Evolutionary conservation across 192 early-diverging fungal species (phyloP).

Genomic region (Backusella luteola): DNA sequence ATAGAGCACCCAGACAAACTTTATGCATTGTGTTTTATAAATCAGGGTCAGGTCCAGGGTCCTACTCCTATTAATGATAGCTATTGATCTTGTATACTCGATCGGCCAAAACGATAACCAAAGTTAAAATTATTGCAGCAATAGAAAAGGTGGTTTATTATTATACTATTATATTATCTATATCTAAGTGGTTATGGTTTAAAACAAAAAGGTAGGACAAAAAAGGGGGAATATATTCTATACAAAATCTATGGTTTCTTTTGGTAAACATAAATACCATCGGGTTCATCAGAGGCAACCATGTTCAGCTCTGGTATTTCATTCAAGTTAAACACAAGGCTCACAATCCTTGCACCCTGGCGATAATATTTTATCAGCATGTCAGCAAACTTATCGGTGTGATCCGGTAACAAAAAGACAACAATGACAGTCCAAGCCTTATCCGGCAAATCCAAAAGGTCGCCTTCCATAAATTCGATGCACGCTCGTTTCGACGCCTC

Average conservation of each 20-base stretch:
- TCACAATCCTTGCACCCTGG: conserved; percentile 48
- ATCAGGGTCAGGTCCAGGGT: too few species aligned
- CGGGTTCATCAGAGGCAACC: conserved; percentile 37
- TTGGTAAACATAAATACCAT: conserved; percentile 51
- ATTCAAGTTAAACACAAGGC: conserved; percentile 50
- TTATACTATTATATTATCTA: too few species aligned
- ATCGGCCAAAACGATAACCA: too few species aligned
- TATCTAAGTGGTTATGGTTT: too few species aligned
- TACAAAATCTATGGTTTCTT: conserved; percentile 14
- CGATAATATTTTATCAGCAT: conserved; percentile 42
- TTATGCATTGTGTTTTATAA: too few species aligned
- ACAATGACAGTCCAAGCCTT: conserved; percentile 45
- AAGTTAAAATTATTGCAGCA: too few species aligned
- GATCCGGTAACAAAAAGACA: conserved; percentile 51
- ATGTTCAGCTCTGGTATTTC: conserved; percentile 44
- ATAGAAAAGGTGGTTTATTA: too few species aligned
- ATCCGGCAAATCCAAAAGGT: conserved; percentile 40
- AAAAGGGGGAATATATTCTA: not conserved
- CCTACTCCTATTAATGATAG: too few species aligned
- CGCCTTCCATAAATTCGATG: conserved; percentile 40
- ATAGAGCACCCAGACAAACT: too few species aligned
- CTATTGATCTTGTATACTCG: too few species aligned
- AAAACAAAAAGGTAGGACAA: not conserved
- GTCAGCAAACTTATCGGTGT: conserved; percentile 45
- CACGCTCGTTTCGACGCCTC: conserved; percentile 13